phyloP scores from a whole-genome alignment of 306 rosid genomes.

The Amphicarpaea edgeworthii region DNA sequence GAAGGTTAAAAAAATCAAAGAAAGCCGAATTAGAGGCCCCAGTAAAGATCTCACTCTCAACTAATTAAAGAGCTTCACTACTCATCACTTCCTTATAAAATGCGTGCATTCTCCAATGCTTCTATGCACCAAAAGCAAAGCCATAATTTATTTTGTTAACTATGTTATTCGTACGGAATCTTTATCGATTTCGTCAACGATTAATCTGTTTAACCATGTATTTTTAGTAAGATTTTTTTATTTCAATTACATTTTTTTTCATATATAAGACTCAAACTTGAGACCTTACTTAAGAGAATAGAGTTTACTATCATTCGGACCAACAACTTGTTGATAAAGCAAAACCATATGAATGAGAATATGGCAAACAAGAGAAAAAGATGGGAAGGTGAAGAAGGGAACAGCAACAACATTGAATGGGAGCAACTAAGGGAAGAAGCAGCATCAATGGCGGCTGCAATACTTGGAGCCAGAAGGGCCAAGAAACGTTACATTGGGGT shows the following conservation, averaged over 20 bases:
- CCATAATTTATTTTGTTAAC: no score
- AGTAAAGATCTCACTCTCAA: slow-evolving; percentile 51
- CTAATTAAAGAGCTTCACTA: background rate
- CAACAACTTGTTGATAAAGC: no score
- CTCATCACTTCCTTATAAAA: slow-evolving; percentile 44
- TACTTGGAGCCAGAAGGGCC: slow-evolving; percentile 44
- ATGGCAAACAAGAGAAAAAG: slow-evolving; percentile 38
- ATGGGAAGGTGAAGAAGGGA: slow-evolving; percentile 21
- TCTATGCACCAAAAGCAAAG: slow-evolving; percentile 22
- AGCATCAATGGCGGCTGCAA: slow-evolving; percentile 45
- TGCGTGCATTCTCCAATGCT: background rate
- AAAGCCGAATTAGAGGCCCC: slow-evolving; percentile 46
- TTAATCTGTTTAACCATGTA: no score
- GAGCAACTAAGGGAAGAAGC: slow-evolving; percentile 50
- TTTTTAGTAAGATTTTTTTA: no score
- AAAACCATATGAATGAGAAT: slow-evolving; percentile 3
- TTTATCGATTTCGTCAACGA: no score
- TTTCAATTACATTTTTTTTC: no score
- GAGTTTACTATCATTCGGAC: no score
- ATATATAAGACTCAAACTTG: no score
- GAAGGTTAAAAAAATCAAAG: background rate
- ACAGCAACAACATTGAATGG: slow-evolving; percentile 24
- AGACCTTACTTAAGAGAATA: no score
- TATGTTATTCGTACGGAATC: no score
- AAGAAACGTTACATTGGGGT: slow-evolving; percentile 57